Evolutionary conservation across 169 alveolate genomes (phyloP).

Genomic region (Plasmodium cynomolgi): DNA sequence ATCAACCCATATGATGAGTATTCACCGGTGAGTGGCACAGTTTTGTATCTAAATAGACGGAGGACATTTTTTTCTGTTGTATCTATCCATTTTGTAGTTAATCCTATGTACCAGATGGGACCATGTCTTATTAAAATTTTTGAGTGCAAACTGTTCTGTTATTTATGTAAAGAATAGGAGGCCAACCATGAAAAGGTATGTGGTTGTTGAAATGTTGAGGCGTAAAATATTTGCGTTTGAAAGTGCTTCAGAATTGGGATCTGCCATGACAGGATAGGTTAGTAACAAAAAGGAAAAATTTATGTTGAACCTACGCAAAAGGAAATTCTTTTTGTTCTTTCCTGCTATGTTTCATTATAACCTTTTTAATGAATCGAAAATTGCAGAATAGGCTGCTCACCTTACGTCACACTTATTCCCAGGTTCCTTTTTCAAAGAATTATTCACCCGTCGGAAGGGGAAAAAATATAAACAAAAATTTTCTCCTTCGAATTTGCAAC

Average conservation of each 20-base stretch:
- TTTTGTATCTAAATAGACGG: not conserved
- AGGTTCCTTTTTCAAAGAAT: not conserved
- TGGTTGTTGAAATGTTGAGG: not conserved
- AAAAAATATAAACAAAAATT: no score
- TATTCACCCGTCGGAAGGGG: not conserved
- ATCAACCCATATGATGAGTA: not conserved
- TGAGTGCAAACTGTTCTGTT: not conserved
- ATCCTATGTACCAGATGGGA: not conserved
- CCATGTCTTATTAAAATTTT: no score
- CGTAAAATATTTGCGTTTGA: not conserved
- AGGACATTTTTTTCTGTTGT: not conserved
- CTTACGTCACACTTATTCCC: not conserved
- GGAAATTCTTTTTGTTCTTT: not conserved
- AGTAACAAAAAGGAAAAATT: not conserved
- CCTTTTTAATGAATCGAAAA: not conserved
- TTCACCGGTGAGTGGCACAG: not conserved
- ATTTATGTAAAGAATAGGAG: not conserved
- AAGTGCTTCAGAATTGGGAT: not conserved
- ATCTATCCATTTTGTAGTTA: not conserved
- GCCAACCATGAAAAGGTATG: not conserved
- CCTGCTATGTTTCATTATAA: not conserved
- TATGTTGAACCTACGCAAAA: not conserved
- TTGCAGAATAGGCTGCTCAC: not conserved
- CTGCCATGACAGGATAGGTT: not conserved
- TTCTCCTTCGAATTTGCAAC: not conserved